Base-by-base conservation (phyloP, 768 basidiomycete species). In the Cantharellus cinnabarinus region DNA sequence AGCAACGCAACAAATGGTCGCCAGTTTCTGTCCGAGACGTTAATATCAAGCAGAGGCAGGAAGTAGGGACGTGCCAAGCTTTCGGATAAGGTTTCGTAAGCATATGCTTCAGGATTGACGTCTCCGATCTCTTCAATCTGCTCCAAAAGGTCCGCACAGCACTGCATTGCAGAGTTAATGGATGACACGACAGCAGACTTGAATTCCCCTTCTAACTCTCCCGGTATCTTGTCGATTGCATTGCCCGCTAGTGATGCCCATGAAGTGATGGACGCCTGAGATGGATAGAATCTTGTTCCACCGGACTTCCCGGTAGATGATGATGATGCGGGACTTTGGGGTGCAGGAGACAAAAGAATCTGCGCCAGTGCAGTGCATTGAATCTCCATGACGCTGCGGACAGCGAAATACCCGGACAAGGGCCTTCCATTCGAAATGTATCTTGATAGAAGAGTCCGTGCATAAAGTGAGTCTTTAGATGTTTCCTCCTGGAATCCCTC, bases 31-130 rank as follows among this genome's bases (percentile, higher is more conserved):
- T 0, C n/a, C 52, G 10, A 37, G 3, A 56, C 3, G 41, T 10
- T 14, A 10, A 39, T 37, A 10, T 57, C 42, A 54, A 5, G 10
- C 42, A n/a, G 10, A 42, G 41, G 37, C 41, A 39, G 15, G 20
- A 37, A 40, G 35, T 56, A 29, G 39, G 50, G 44, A 69, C 79
- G 38, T 54, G 88, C 89, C 75, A 91, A 69, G 63, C 84, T 85
- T 67, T 91, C 89, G 5, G 89, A 86, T 81, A 91, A 82, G 0
- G 89, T 90, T 67, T 91, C 89, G 82, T 83, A 90, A 57, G 85
- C 81, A 69, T 89, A 91, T n/a, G 84, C 86, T 67, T 91, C 89
- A 41, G 82, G 65, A 0, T 83, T 76, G 61, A 87, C 83, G 2
- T 74, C 72, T 10, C 89, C 86, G 79, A 90, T 81, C 62, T 83